Percentiles rank a stretch among this genome's conserved stretches.
Evolutionary conservation across 2,329 filamentous ascomycete species (phyloP).

Genomic region (Ophiocordyceps camponoti-floridani): DNA sequence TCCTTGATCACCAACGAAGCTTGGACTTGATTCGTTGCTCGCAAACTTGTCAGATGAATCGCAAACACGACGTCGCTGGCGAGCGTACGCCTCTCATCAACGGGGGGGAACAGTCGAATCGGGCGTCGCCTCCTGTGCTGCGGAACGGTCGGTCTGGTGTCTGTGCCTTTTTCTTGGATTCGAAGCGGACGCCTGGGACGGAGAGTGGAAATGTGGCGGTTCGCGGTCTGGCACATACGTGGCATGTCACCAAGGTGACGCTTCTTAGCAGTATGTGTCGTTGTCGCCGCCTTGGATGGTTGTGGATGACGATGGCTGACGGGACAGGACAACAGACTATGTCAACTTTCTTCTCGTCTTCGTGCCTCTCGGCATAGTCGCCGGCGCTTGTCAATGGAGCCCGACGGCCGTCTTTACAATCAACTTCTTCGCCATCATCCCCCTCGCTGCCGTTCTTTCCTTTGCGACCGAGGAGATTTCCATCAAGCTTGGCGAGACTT

Average conservation of each 20-base stretch:
- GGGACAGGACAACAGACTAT: conserved; percentile 21
- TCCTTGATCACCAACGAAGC: background rate
- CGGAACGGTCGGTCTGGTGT: background rate
- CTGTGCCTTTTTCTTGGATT: conserved; percentile 28
- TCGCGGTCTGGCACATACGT: conserved; percentile 27
- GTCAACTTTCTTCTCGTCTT: conserved; percentile 56
- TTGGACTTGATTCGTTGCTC: background rate
- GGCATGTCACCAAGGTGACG: conserved; percentile 39
- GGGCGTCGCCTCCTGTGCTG: no score
- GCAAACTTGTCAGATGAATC: background rate
- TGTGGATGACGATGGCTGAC: conserved; percentile 5
- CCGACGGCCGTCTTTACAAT: conserved; percentile 54
- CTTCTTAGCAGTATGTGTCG: conserved; percentile 34
- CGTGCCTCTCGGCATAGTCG: conserved; percentile 55
- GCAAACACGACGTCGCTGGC: background rate
- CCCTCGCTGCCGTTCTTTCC: conserved; percentile 53
- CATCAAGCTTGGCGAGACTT: conserved; percentile 50
- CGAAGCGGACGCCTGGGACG: conserved; percentile 30
- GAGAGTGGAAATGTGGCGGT: conserved; percentile 28
- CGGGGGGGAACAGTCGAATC: background rate
- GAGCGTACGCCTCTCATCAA: background rate
- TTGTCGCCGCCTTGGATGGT: no score
- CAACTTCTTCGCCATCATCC: conserved; percentile 70
- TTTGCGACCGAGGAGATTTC: conserved; percentile 68
- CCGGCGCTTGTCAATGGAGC: conserved; percentile 43